Base-by-base conservation (phyloP, 2,329 filamentous ascomycete genomes). In the Ceratocystis eucalypticola region DNA sequence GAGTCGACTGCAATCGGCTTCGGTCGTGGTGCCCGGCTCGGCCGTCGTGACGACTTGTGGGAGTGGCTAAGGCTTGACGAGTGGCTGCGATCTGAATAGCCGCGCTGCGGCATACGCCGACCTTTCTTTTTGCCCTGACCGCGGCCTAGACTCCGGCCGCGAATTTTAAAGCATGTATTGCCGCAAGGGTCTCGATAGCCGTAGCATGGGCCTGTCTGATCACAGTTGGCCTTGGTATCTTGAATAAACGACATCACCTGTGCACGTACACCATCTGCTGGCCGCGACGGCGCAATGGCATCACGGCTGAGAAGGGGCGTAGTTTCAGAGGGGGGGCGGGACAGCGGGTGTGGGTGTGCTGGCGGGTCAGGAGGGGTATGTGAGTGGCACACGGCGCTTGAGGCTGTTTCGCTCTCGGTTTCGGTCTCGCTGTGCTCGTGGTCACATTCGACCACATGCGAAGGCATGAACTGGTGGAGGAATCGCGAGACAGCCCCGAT, bases 401-500 rank as follows among this genome's bases (percentile, higher is more conserved):
- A 59, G 12, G 55, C 55, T 8, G 55, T 59, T 5, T 37, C 55
- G 22, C 55, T 59, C 12, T 37, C 55, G 2, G 41, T 62, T 62
- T 37, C 41, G 25, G 22, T 30, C 5, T 85, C 85, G 12, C 83
- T 80, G 71, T 92, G 88, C 57, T 80, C 83, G 72, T 91, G 88
- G 69, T 90, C 88, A 75, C 89, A 94, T 72, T 89, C 88, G 65
- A 92, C 88, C 4, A 91, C 86, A 70, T 91, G 87, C 20, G 88
- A 89, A 5, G 89, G 89, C 72, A 92, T 85, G 70, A 85, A 84
- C 45, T 81, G 82, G 72, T 94, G 89, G 66, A 92, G 77, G 30
- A 91, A 74, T 62, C 88, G 82, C 7, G 89, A 92, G 28, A 92
- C 74, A 62, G 85, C 75, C 71, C 91, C 88, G 66, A 93, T 92